Conservation (phyloP, 2,329 filamentous ascomycete species). For the Mycosphaerella arachidis region DNA sequence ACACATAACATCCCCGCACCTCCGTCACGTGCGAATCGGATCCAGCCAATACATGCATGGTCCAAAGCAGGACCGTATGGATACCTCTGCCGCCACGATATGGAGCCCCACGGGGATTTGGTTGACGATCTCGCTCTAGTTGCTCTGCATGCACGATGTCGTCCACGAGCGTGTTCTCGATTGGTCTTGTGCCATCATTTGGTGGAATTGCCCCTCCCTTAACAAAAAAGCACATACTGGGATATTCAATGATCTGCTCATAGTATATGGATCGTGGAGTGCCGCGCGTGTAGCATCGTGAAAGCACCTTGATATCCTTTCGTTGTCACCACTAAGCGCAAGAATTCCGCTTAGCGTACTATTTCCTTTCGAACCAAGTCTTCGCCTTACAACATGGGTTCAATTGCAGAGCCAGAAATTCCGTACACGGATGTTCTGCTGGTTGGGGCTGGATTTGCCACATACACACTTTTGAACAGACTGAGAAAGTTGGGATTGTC, state of each 20-base stretch:
- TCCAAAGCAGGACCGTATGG: background rate
- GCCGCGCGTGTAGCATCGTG: background rate
- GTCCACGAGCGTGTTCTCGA: background rate
- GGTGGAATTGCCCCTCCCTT: background rate
- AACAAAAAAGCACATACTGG: background rate
- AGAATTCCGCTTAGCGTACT: slow-evolving; percentile 5
- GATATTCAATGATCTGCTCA: background rate
- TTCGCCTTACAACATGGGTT: slow-evolving; percentile 26
- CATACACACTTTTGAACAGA: slow-evolving; percentile 26
- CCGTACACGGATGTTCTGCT: slow-evolving; percentile 18
- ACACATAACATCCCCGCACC: background rate
- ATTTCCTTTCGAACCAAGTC: slow-evolving; percentile 12
- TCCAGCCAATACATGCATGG: background rate
- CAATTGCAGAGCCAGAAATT: slow-evolving; percentile 23
- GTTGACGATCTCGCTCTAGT: background rate
- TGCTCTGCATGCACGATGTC: background rate
- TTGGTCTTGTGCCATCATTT: background rate
- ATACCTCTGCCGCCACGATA: background rate
- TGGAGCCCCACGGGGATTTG: background rate
- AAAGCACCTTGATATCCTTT: background rate
- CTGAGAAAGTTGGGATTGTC: slow-evolving; percentile 33
- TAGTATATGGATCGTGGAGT: slow-evolving; percentile 10
- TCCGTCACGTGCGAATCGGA: background rate
- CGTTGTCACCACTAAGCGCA: slow-evolving; percentile 16
- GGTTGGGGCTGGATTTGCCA: slow-evolving; percentile 22